Evolutionary conservation across 352 stramenopile species (phyloP), one percentile per base, ranked within the genome.

Genomic region (Globisporangium cylindrosporum): DNA sequence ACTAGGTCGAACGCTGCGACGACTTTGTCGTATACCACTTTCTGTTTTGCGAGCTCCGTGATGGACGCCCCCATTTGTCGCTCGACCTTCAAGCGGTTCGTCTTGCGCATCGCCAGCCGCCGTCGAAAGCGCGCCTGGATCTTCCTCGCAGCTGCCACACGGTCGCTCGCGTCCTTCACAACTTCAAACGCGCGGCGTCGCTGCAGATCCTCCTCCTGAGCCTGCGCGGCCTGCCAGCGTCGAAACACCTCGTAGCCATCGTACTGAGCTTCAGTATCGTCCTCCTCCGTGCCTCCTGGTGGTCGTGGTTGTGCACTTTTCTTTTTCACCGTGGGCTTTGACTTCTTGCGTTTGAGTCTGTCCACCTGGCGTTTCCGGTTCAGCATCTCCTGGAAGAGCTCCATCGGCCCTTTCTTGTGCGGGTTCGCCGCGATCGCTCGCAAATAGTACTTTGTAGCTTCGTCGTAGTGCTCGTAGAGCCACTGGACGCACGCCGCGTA

Each of bases 371-470:
- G 79, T 53, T 83, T 77, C 7, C 81, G 77, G 27, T 84, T 74
- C 4, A 96, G 67, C 84, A 94, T 88, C 18, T 83, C 82, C 59
- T 96, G 86, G 59, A 96, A 93, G 7, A 92, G 73, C 41, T 88
- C 76, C 75, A 93, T 84, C 1, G 73, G 73, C 1, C 76, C 80
- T 61, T 81, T 74, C 27, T 88, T 88, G 66, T 89, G 80, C 14
- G 85, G 85, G 38, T 92, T 75, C 0, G 84, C 71, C 0, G 84
- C 78, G n/a, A 94, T 72, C 1, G 88, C 87, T 0, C 74, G 73
- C 32, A 96, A 51, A 65, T 93, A 96, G 69, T 91, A 86, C 57
- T 67, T 71, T 14, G 74, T 79, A 4, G 85, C 81, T 18, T 84
- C 73, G 3, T 88, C 79, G 49, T 90, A 89, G 59, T 89, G 78